Conservation (phyloP, 148 eudicot species). For the Persicaria maculosa region DNA sequence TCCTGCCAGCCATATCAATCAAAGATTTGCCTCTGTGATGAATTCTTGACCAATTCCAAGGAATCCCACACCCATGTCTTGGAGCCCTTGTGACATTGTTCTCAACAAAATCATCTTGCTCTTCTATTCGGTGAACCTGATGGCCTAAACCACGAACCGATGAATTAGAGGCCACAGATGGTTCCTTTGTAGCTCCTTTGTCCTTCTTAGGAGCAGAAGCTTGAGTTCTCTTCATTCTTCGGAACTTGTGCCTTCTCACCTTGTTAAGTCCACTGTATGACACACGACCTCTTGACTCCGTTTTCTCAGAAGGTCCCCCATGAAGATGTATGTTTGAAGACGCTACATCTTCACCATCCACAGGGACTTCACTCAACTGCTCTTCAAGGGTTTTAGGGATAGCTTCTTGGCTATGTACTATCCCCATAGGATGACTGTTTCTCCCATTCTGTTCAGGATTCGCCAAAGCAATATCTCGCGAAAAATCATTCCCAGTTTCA, state of each 20-base stretch:
- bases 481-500: conserved; percentile 31
- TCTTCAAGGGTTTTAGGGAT: conserved; percentile 45
- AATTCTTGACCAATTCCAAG: conserved; percentile 90
- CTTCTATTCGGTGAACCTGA: conserved; percentile 26
- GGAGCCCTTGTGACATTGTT: conserved; percentile 56
- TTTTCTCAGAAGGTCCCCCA: conserved; percentile 30
- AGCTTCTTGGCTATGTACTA: conserved; percentile 25
- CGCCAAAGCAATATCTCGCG: conserved; percentile 28
- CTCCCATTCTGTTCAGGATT: conserved; percentile 34
- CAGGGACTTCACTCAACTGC: conserved; percentile 44
- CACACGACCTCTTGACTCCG: conserved; percentile 38
- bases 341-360: conserved; percentile 51
- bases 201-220: conserved; percentile 36
- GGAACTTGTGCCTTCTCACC: conserved; percentile 62
- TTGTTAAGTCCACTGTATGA: conserved; percentile 40
- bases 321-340: conserved; percentile 37
- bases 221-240: conserved; percentile 51
- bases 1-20: conserved; percentile 90
- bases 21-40: conserved; percentile 78
- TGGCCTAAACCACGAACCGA: conserved; percentile 45
- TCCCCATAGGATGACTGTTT: conserved; percentile 31
- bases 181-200: conserved; percentile 34
- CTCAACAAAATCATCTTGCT: conserved; percentile 33
- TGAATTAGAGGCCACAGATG: conserved; percentile 84
- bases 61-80: conserved; percentile 79